These are phyloP conservation scores for Nannizzia gypsea DNA, from an alignment of 2,329 filamentous ascomycete species.

Conservation along the genomic window DNA sequence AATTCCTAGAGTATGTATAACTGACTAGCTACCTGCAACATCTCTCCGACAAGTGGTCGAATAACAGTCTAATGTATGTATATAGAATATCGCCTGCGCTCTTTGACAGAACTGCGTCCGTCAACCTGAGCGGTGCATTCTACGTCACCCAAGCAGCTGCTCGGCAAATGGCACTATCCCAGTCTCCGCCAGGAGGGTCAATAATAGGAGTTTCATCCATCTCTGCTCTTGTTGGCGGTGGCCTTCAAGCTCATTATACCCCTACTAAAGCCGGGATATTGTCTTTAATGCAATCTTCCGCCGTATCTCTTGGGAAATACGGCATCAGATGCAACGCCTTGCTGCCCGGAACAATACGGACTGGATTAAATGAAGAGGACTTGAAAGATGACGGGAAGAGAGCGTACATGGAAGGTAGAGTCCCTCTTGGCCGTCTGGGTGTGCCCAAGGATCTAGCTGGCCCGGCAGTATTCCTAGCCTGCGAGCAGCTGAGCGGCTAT, in stretches of 20 bases:
- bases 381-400: constrained; percentile 61
- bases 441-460: constrained; percentile 63
- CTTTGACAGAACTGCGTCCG: constrained; percentile 58
- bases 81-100: constrained; percentile 55
- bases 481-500: constrained; percentile 65
- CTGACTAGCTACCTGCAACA: neutral
- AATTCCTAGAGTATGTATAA: constrained; percentile 57
- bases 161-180: constrained; percentile 66
- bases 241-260: constrained; percentile 71
- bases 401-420: constrained; percentile 66
- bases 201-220: constrained; percentile 47
- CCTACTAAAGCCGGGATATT: constrained; percentile 76
- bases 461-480: constrained; percentile 74
- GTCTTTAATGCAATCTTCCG: constrained; percentile 71
- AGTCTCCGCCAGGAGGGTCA: constrained; percentile 57
- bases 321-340: constrained; percentile 72
- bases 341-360: constrained; percentile 70
- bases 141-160: constrained; percentile 77
- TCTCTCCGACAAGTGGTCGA: neutral
- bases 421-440: constrained; percentile 66
- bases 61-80: neutral
- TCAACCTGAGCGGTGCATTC: constrained; percentile 82
- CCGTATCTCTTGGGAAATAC: constrained; percentile 64
- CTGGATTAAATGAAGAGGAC: constrained; percentile 75
- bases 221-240: constrained; percentile 49